Percentiles rank a stretch among this genome's conserved stretches.
Evolutionary conservation across 805 yeast genomes (phyloP).

Genomic region (Candida tammaniensis): DNA sequence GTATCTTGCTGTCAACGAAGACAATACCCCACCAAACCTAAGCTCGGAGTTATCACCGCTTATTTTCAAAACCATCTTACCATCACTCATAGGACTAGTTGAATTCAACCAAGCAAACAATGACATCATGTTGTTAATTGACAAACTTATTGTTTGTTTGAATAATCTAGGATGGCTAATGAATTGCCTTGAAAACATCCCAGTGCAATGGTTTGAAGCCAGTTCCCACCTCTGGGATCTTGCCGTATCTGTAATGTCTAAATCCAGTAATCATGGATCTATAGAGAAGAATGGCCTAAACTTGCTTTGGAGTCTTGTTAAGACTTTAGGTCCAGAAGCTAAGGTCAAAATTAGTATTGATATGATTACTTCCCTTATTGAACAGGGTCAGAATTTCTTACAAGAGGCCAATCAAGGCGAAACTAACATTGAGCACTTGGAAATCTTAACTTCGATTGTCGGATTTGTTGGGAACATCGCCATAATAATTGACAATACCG

Average conservation of each 20-base stretch:
- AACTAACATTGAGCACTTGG: conserved; percentile 18
- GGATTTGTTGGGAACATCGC: conserved; percentile 57
- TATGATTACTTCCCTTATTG: conserved; percentile 25
- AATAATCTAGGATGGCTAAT: conserved; percentile 71
- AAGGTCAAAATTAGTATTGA: conserved; percentile 21
- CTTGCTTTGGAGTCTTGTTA: conserved; percentile 37
- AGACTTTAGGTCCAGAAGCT: conserved; percentile 34
- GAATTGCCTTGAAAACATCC: conserved; percentile 27
- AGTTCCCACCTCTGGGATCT: conserved; percentile 30
- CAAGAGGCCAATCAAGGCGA: conserved; percentile 4
- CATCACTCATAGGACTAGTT: conserved; percentile 38
- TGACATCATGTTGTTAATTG: conserved; percentile 37
- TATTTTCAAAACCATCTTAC: conserved; percentile 20
- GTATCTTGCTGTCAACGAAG: conserved; percentile 34
- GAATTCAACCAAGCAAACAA: conserved; percentile 29
- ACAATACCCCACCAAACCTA: conserved; percentile 23
- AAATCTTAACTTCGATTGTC: conserved; percentile 41
- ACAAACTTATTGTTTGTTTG: conserved; percentile 60
- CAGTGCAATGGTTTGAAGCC: conserved; percentile 38
- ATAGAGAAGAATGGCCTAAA: conserved; percentile 32
- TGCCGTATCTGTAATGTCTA: conserved; percentile 11
- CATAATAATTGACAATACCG: conserved; percentile 41
- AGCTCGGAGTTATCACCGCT: conserved; percentile 16
- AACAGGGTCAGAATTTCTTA: conserved; percentile 15
- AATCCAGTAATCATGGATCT: conserved; percentile 16